phyloP scores from a whole-genome alignment of 805 yeast genomes.

The Starmerella potacharoeniae region DNA sequence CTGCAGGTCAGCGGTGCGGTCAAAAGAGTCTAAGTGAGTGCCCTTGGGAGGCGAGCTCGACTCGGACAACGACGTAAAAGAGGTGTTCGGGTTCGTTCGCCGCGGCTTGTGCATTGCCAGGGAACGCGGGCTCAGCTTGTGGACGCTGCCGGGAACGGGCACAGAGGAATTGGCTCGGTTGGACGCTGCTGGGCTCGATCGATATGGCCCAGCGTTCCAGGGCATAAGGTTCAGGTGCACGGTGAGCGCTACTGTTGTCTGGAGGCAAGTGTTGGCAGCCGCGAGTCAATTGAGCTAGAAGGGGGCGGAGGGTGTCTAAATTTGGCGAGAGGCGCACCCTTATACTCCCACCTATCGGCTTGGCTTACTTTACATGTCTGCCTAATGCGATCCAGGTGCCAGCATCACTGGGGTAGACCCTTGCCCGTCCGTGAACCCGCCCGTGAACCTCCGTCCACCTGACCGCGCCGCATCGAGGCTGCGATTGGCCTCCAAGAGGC shows the following conservation, averaged over 20 bases:
- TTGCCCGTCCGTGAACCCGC: background rate
- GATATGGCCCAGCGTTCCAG: conserved; percentile 3
- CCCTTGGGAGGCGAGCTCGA: background rate
- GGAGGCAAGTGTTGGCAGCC: background rate
- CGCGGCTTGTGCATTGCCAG: background rate
- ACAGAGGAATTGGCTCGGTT: background rate
- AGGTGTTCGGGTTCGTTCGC: background rate
- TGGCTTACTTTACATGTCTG: background rate
- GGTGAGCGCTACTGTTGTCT: background rate
- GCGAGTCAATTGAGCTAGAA: background rate
- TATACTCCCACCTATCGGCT: background rate
- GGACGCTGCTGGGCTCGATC: background rate
- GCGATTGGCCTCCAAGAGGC: too few species aligned
- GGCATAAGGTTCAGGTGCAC: background rate
- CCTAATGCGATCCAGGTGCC: background rate
- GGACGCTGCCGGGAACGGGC: background rate
- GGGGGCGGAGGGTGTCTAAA: background rate
- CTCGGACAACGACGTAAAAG: background rate
- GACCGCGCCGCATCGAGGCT: background rate
- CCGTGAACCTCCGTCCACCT: background rate
- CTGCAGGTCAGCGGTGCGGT: background rate
- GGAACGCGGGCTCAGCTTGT: background rate
- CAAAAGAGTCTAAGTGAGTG: background rate
- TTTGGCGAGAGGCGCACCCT: background rate
- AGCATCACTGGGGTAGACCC: background rate